These are phyloP conservation scores for Xerocomellus intermedius DNA, from an alignment of 768 basidiomycete species.

Conservation along the genomic window DNA sequence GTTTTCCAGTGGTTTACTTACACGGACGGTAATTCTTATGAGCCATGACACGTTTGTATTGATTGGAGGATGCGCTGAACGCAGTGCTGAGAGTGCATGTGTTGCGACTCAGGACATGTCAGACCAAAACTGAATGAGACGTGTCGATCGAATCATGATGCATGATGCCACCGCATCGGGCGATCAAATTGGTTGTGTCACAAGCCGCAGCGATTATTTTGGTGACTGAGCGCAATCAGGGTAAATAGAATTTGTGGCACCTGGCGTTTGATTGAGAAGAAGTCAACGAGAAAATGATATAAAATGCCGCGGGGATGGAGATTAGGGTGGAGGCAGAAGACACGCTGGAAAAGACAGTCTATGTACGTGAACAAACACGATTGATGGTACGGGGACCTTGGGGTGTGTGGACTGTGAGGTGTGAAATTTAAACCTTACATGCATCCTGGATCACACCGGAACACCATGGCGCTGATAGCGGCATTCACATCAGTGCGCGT, in stretches of 20 bases:
- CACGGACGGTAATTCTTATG: constrained; percentile 6
- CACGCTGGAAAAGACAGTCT: constrained; percentile 30
- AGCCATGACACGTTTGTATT: constrained; percentile 2
- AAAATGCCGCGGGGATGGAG: constrained; percentile 34
- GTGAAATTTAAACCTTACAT: constrained; percentile 35
- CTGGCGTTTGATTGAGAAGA: constrained; percentile 15
- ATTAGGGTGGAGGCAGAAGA: constrained; percentile 31
- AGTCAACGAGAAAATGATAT: constrained; percentile 12
- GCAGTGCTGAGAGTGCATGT: constrained; percentile 20
- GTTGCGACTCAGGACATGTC: constrained; percentile 23
- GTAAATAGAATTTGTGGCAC: constrained; percentile 8
- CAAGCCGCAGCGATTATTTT: constrained; percentile 16
- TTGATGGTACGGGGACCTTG: constrained; percentile 35
- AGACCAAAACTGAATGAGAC: constrained; percentile 18
- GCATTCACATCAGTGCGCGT: constrained; percentile 36
- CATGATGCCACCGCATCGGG: background rate
- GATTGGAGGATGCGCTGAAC: constrained; percentile 6
- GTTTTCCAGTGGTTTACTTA: constrained; percentile 13
- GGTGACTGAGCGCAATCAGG: constrained; percentile 7
- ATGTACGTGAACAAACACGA: constrained; percentile 38
- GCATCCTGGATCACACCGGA: constrained; percentile 28
- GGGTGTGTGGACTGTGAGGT: constrained; percentile 30
- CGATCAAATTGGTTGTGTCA: constrained; percentile 29
- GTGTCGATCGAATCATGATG: constrained; percentile 27
- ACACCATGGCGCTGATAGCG: constrained; percentile 26